phyloP scores from a whole-genome alignment of 768 basidiomycete genomes.

The Macrolepiota albuminosa region DNA sequence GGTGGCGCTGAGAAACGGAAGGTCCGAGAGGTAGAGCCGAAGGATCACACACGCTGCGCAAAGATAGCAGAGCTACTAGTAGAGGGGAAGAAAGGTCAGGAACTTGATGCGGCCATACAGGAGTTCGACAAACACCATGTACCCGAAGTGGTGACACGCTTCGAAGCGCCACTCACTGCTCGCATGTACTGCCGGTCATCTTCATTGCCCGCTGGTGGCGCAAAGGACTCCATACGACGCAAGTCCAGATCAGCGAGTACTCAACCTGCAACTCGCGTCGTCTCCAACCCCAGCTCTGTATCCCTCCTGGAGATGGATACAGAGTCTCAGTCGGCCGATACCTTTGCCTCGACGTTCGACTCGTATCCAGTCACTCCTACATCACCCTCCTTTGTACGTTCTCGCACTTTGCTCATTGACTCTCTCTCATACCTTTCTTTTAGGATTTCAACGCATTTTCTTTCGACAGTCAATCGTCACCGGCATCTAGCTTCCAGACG shows the following conservation, averaged over 20 bases:
- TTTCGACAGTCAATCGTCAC: slow-evolving; percentile 34
- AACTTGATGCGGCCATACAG: slow-evolving; percentile 49
- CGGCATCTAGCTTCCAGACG: slow-evolving; percentile 23
- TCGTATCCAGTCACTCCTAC: slow-evolving; percentile 30
- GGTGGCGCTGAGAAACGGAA: slow-evolving; percentile 46
- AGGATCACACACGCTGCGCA: slow-evolving; percentile 58
- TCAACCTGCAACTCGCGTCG: slow-evolving; percentile 26
- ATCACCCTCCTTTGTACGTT: slow-evolving; percentile 48
- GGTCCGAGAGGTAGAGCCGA: slow-evolving; percentile 57
- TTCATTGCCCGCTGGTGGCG: slow-evolving; percentile 47
- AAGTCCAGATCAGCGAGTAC: slow-evolving; percentile 33
- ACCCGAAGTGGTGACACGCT: slow-evolving; percentile 63
- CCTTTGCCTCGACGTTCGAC: slow-evolving; percentile 28
- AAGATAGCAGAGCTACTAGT: slow-evolving; percentile 65
- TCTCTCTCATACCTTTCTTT: not conserved
- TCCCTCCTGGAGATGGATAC: slow-evolving; percentile 14
- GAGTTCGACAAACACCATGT: slow-evolving; percentile 51
- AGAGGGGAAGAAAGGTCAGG: slow-evolving; percentile 49
- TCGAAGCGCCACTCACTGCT: slow-evolving; percentile 72
- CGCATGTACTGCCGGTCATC: slow-evolving; percentile 64
- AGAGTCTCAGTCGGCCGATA: slow-evolving; percentile 24
- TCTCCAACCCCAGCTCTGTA: slow-evolving; percentile 16
- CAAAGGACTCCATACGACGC: slow-evolving; percentile 23
- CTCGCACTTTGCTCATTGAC: slow-evolving; percentile 2
- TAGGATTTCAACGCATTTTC: slow-evolving; percentile 44